Evolutionary conservation across 192 early-diverging fungal genomes (phyloP).

Genomic region (Rhizophlyctis rosea): DNA sequence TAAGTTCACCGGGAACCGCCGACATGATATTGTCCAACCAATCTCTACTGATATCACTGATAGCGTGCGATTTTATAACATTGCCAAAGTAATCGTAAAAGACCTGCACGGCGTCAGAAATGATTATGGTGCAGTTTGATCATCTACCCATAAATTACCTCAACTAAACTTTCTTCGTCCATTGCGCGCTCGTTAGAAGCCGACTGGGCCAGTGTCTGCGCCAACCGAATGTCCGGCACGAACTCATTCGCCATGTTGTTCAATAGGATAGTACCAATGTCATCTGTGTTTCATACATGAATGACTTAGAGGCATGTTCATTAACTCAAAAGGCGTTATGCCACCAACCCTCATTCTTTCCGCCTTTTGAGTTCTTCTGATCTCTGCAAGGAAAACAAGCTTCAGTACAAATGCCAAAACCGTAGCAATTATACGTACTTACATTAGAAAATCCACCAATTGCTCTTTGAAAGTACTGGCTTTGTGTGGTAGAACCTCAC

Average conservation of each 20-base stretch:
- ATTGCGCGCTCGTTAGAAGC: slow-evolving; percentile 10
- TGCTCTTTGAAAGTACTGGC: slow-evolving; percentile 41
- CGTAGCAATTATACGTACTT: too few species aligned
- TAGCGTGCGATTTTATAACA: slow-evolving; percentile 44
- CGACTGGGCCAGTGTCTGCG: background rate
- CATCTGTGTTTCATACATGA: too few species aligned
- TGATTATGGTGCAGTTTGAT: background rate
- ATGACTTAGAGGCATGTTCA: too few species aligned
- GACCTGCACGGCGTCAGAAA: slow-evolving; percentile 24
- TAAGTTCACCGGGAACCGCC: slow-evolving; percentile 35
- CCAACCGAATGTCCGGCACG: slow-evolving; percentile 8
- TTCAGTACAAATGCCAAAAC: background rate
- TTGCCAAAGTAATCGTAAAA: slow-evolving; percentile 56
- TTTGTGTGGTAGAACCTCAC: slow-evolving; percentile 22
- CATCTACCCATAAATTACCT: slow-evolving; percentile 16
- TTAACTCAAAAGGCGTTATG: slow-evolving; percentile 4
- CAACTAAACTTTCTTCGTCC: slow-evolving; percentile 14
- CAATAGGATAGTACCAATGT: slow-evolving; percentile 12
- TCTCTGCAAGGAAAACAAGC: slow-evolving; percentile 27
- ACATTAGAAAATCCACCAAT: slow-evolving; percentile 55
- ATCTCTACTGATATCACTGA: slow-evolving; percentile 28
- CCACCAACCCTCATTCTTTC: slow-evolving; percentile 18
- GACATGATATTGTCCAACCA: slow-evolving; percentile 41
- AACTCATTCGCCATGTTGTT: slow-evolving; percentile 16
- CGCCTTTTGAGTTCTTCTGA: slow-evolving; percentile 40